Evolutionary conservation across 2,329 filamentous ascomycete genomes (phyloP).

Genomic region (Nemania abortiva): DNA sequence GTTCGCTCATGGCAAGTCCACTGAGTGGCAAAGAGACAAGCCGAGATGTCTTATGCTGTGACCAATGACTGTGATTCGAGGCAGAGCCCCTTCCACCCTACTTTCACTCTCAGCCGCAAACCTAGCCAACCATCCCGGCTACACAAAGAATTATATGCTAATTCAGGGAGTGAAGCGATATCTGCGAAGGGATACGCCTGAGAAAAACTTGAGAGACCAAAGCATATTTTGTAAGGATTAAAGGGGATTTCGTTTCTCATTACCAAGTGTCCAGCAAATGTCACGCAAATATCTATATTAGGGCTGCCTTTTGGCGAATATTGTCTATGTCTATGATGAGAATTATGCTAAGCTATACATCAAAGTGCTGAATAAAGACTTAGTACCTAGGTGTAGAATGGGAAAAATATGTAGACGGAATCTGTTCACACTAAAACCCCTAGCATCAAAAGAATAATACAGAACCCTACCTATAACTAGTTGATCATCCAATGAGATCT

Average conservation of each 20-base stretch:
- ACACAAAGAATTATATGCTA: too few relatives aligned
- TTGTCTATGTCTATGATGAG: too few relatives aligned
- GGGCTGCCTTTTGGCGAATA: too few relatives aligned
- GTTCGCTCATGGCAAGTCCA: background rate
- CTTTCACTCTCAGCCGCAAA: too few relatives aligned
- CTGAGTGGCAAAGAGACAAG: background rate
- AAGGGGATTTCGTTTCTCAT: background rate
- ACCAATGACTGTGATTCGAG: background rate
- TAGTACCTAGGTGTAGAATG: background rate
- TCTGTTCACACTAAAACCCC: background rate
- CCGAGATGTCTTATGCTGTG: too few relatives aligned
- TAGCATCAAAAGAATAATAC: background rate
- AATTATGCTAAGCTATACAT: background rate
- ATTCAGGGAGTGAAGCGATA: too few relatives aligned
- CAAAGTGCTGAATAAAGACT: background rate
- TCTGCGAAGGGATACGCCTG: too few relatives aligned
- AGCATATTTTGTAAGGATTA: too few relatives aligned
- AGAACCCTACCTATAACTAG: background rate
- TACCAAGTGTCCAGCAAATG: background rate
- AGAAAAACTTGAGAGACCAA: too few relatives aligned
- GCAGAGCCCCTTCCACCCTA: background rate
- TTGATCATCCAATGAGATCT: background rate
- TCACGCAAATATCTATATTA: background rate
- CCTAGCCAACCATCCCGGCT: background rate
- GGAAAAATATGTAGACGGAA: background rate